These are phyloP conservation scores for Nelumbo lutea DNA, from an alignment of 164 flowering plant genomes.

Conservation along the genomic window DNA sequence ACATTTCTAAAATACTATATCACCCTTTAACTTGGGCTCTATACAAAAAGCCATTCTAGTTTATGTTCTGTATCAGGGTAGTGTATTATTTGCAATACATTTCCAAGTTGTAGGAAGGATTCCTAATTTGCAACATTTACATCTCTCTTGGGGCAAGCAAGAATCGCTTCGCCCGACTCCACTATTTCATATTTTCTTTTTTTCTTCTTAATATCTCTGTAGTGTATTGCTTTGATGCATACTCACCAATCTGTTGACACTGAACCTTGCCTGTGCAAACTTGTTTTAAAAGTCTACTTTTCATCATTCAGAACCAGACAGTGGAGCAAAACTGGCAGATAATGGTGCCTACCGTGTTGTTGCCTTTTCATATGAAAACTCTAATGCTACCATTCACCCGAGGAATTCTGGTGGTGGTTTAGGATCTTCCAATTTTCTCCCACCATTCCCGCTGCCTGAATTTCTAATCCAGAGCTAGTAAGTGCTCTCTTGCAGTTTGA, in stretches of 20 bases:
- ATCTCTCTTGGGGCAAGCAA: slow-evolving; percentile 52
- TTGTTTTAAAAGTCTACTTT: slow-evolving; percentile 17
- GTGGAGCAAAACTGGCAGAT: slow-evolving; percentile 22
- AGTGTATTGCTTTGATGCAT: slow-evolving; percentile 6
- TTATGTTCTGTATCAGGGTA: slow-evolving; percentile 9
- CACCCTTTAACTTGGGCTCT: not conserved
- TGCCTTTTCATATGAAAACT: slow-evolving; percentile 67
- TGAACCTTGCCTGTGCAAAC: not conserved
- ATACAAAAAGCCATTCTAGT: slow-evolving; percentile 4
- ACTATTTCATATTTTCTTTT: slow-evolving; percentile 5
- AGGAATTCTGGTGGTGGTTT: slow-evolving; percentile 31
- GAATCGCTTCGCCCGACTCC: slow-evolving; percentile 27
- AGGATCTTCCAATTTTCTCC: slow-evolving; percentile 42
- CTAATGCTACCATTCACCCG: slow-evolving; percentile 32
- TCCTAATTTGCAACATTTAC: slow-evolving; percentile 43
- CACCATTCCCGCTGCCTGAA: slow-evolving; percentile 86
- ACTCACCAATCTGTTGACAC: not conserved
- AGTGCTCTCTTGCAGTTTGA: slow-evolving; percentile 23
- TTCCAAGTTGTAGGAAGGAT: slow-evolving; percentile 56
- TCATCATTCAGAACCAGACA: slow-evolving; percentile 33
- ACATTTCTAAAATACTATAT: not conserved
- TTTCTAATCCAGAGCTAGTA: slow-evolving; percentile 61
- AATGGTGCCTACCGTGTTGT: slow-evolving; percentile 49
- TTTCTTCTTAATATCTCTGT: not conserved
- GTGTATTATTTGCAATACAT: slow-evolving; percentile 21